These are phyloP conservation scores for Cystofilobasidium macerans DNA, from an alignment of 768 basidiomycete species.

Conservation along the genomic window DNA sequence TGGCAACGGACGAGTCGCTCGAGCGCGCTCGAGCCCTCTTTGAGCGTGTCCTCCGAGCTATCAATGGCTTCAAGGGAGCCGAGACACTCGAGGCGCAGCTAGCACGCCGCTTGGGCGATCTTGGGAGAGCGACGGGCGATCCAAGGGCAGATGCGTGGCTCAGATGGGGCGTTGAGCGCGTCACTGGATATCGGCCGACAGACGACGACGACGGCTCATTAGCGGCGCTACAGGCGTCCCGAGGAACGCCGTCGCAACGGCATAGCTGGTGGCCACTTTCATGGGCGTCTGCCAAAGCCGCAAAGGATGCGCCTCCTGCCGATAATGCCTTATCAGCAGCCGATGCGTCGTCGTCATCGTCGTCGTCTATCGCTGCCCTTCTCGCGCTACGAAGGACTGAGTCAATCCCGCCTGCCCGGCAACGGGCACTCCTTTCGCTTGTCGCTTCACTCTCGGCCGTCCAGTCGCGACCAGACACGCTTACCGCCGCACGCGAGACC, in stretches of 20 bases:
- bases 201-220: neutral
- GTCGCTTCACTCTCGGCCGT: conserved; percentile 9
- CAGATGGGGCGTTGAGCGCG: conserved; percentile 11
- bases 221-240: neutral
- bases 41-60: conserved; percentile 7
- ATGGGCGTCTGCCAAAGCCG: no score
- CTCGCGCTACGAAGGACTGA: neutral
- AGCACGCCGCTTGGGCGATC: conserved; percentile 6
- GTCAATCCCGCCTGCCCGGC: conserved; percentile 5
- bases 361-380: neutral
- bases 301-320: no score
- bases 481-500: neutral
- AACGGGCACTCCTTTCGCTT: conserved; percentile 6
- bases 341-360: no score
- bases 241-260: no score
- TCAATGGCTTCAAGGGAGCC: neutral
- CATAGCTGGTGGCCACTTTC: no score
- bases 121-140: neutral
- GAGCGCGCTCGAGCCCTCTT: neutral
- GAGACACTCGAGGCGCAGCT: conserved; percentile 18
- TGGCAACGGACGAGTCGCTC: conserved; percentile 1
- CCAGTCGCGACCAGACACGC: conserved; percentile 4
- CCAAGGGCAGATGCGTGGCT: conserved; percentile 10
- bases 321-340: no score
- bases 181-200: neutral